Evolutionary conservation across 2,329 filamentous ascomycete genomes (phyloP).

Genomic region (Tolypocladium sp.): DNA sequence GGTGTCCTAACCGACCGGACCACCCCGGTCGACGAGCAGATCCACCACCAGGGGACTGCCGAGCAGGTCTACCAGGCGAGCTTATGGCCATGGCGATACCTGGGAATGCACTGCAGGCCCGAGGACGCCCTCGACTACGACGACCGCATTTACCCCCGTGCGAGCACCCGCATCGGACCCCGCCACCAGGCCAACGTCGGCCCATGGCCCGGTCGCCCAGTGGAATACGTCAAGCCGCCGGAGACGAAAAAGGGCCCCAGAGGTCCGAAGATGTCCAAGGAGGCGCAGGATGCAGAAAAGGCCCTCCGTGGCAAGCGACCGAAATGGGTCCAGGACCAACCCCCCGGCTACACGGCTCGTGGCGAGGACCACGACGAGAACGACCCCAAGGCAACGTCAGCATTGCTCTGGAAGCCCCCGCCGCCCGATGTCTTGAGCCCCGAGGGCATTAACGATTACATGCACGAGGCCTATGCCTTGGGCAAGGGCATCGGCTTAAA

Average conservation of each 20-base stretch:
- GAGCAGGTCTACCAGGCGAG: conserved; percentile 90
- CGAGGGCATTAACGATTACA: conserved; percentile 64
- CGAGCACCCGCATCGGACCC: conserved; percentile 83
- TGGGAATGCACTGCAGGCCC: conserved; percentile 90
- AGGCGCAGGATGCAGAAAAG: conserved; percentile 76
- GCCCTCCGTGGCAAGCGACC: conserved; percentile 71
- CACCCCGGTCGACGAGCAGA: conserved; percentile 53
- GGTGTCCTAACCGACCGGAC: conserved; percentile 49
- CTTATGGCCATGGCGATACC: conserved; percentile 91
- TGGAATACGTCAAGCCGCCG: conserved; percentile 82
- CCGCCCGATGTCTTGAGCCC: conserved; percentile 39
- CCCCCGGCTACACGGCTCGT: conserved; percentile 72
- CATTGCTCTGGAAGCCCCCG: conserved; percentile 71
- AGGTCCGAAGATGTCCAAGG: conserved; percentile 69
- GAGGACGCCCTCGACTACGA: conserved; percentile 96
- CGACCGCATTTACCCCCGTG: conserved; percentile 92
- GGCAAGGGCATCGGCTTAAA: conserved; percentile 62
- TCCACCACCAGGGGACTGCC: conserved; percentile 55
- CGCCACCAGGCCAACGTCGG: conserved; percentile 82
- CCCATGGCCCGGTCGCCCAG: conserved; percentile 76
- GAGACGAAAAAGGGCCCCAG: conserved; percentile 83
- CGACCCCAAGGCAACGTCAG: conserved; percentile 66
- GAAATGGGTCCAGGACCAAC: conserved; percentile 90
- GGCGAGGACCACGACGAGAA: conserved; percentile 68
- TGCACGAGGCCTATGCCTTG: conserved; percentile 57